Conservation (phyloP, 768 basidiomycete species). For the Suillus placidus region DNA sequence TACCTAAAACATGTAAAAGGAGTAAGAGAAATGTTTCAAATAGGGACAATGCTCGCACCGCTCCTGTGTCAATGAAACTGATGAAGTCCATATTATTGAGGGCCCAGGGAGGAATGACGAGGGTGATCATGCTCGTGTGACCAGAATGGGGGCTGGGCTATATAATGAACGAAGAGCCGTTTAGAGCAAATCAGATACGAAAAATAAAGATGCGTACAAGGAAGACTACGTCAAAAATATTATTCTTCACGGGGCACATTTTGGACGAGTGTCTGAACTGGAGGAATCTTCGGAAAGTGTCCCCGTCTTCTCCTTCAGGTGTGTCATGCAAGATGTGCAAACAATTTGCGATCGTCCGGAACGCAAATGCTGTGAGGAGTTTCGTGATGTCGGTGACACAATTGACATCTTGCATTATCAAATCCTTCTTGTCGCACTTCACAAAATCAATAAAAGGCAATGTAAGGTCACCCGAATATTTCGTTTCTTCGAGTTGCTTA, state of each 20-base stretch:
- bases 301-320: not conserved
- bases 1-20: not conserved
- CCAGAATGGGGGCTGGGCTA: not conserved
- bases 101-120: constrained; percentile 11
- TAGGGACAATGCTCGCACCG: not conserved
- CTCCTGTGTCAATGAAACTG: constrained; percentile 4
- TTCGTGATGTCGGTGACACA: constrained; percentile 12
- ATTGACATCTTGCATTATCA: not conserved
- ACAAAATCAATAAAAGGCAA: not conserved
- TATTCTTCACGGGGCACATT: constrained; percentile 1
- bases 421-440: not conserved
- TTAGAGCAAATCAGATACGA: not conserved
- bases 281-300: not conserved
- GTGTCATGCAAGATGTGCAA: constrained; percentile 3
- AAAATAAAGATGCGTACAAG: not conserved
- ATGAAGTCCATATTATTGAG: constrained; percentile 7
- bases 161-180: not conserved
- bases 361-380: constrained; percentile 9
- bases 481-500: not conserved
- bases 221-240: not conserved
- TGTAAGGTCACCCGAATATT: constrained; percentile 2
- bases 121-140: constrained; percentile 4
- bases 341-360: constrained; percentile 11
- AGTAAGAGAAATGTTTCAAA: not conserved
- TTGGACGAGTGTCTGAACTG: not conserved